Evolutionary conservation across 805 yeast species (phyloP).

Genomic region (Clavispora vitiphila): DNA sequence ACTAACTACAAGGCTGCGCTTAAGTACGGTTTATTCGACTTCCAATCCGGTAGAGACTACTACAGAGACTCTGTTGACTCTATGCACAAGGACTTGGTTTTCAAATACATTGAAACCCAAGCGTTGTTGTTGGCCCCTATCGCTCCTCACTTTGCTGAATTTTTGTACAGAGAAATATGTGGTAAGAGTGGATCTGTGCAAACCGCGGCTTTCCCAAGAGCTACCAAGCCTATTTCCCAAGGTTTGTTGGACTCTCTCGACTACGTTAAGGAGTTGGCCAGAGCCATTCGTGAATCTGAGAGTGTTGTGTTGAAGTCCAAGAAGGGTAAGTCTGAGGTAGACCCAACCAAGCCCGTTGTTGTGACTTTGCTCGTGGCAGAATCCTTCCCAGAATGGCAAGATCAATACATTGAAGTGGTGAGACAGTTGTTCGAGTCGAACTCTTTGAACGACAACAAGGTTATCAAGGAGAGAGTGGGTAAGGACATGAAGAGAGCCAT

Average conservation of each 20-base stretch:
- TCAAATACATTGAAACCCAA: slow-evolving; percentile 82
- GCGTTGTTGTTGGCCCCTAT: slow-evolving; percentile 81
- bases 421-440: slow-evolving; percentile 67
- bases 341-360: slow-evolving; percentile 65
- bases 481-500: slow-evolving; percentile 96
- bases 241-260: slow-evolving; percentile 62
- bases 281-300: slow-evolving; percentile 91
- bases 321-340: slow-evolving; percentile 81
- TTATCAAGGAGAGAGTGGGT: slow-evolving; percentile 61
- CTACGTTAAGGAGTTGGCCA: slow-evolving; percentile 72
- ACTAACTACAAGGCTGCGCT: slow-evolving; percentile 86
- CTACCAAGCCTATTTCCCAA: slow-evolving; percentile 59
- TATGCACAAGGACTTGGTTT: slow-evolving; percentile 81
- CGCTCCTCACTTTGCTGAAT: slow-evolving; percentile 95
- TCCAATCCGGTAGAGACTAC: slow-evolving; percentile 92
- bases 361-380: slow-evolving; percentile 70
- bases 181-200: slow-evolving; percentile 65
- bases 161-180: slow-evolving; percentile 77
- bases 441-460: slow-evolving; percentile 59
- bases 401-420: slow-evolving; percentile 58
- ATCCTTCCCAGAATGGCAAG: slow-evolving; percentile 74
- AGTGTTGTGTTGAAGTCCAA: slow-evolving; percentile 72
- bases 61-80: slow-evolving; percentile 73
- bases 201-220: slow-evolving; percentile 73
- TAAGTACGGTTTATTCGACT: slow-evolving; percentile 87